Conservation (phyloP, 495 filamentous ascomycete species). For the Amniculicola lignicola region DNA sequence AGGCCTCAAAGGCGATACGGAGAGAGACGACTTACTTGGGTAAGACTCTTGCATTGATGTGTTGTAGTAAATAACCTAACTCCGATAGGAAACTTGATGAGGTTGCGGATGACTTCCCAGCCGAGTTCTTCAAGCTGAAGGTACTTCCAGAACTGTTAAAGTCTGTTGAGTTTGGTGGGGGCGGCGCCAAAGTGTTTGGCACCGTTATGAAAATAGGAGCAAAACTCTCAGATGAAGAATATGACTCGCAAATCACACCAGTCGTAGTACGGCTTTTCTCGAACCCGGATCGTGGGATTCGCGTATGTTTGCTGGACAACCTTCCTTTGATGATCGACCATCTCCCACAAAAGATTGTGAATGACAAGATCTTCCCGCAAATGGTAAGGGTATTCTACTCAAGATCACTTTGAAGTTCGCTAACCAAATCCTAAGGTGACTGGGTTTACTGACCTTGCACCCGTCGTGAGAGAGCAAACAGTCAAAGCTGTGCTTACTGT, state of each 20-base stretch:
- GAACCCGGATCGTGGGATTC: constrained; percentile 86
- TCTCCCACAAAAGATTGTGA: constrained; percentile 83
- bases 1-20: constrained; percentile 77
- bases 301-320: constrained; percentile 88
- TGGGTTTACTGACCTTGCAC: constrained; percentile 87
- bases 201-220: constrained; percentile 85
- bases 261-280: constrained; percentile 83
- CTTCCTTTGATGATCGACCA: constrained; percentile 88
- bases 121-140: constrained; percentile 97
- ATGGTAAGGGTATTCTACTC: too few species aligned
- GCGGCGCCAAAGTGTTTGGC: constrained; percentile 84
- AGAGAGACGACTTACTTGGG: constrained; percentile 83
- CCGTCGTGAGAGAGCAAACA: constrained; percentile 90
- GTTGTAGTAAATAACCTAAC: constrained; percentile 32
- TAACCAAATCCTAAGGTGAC: constrained; percentile 56
- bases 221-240: constrained; percentile 86
- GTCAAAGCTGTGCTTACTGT: constrained; percentile 86
- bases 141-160: constrained; percentile 93
- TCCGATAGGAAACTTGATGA: constrained; percentile 70
- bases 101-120: constrained; percentile 87
- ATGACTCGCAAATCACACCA: constrained; percentile 76
- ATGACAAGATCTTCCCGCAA: constrained; percentile 94
- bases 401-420: neutral
- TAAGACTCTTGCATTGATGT: constrained; percentile 43
- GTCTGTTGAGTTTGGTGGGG: constrained; percentile 94